A percentile compares a stretch with the other conserved stretches of the same genome.
phyloP scores from a whole-genome alignment of 2,329 filamentous ascomycete species.

The Didymella segeticola region DNA sequence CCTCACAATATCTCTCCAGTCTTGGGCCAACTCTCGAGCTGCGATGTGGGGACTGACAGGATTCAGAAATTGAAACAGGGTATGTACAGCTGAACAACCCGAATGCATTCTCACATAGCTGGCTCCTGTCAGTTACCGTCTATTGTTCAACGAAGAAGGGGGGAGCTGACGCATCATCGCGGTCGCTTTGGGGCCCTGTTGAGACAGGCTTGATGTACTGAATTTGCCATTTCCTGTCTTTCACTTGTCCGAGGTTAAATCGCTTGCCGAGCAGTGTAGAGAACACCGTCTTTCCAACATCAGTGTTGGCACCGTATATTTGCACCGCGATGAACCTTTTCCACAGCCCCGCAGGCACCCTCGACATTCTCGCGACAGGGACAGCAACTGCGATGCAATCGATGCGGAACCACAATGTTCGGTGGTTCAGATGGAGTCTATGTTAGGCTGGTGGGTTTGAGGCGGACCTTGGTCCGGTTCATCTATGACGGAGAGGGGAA shows the following conservation, averaged over 20 bases:
- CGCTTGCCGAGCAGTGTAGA: conserved; percentile 69
- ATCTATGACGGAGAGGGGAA: background rate
- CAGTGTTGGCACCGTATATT: conserved; percentile 83
- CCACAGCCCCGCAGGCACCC: conserved; percentile 69
- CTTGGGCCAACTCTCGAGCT: conserved; percentile 59
- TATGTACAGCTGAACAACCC: conserved; percentile 61
- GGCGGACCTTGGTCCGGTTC: background rate
- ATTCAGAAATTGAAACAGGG: conserved; percentile 74
- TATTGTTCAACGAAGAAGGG: background rate
- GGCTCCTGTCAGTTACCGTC: conserved; percentile 1
- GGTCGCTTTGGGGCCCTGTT: conserved; percentile 72
- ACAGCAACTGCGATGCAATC: conserved; percentile 2
- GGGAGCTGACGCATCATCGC: conserved; percentile 69
- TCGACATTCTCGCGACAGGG: conserved; percentile 40
- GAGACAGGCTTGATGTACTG: conserved; percentile 83
- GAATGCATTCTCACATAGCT: conserved; percentile 71
- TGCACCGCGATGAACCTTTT: conserved; percentile 73
- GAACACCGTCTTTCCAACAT: conserved; percentile 84
- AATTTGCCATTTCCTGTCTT: conserved; percentile 49
- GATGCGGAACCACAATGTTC: conserved; percentile 1
- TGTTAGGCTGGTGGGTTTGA: background rate
- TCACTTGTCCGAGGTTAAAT: conserved; percentile 54
- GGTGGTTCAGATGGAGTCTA: background rate
- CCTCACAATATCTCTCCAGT: conserved; percentile 27
- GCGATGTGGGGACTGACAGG: conserved; percentile 82